These are phyloP conservation scores for Calonectria pteridis DNA, from an alignment of 2,329 filamentous ascomycete species.

Conservation along the genomic window DNA sequence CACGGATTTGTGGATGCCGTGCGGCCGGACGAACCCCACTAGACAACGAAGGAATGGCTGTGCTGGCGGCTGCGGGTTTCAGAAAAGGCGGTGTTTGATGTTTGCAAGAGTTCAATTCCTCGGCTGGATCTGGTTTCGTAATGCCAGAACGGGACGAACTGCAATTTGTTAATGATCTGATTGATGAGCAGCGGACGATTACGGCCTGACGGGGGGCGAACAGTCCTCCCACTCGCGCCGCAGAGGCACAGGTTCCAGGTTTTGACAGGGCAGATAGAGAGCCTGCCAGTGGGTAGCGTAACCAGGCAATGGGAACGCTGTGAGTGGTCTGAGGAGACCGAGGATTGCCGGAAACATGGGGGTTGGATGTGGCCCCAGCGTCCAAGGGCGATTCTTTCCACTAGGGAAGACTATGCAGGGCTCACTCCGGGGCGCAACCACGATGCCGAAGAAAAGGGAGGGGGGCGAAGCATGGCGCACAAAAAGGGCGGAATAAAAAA, in stretches of 20 bases:
- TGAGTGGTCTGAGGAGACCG: slow-evolving; percentile 18
- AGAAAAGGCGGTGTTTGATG: slow-evolving; percentile 21
- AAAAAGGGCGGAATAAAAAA: not conserved
- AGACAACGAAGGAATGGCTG: slow-evolving; percentile 13
- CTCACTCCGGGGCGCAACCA: slow-evolving; percentile 4
- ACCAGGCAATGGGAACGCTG: slow-evolving; percentile 9
- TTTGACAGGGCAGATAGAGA: slow-evolving; percentile 8
- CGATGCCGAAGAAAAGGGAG: slow-evolving; percentile 1
- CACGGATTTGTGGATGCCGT: slow-evolving; percentile 32
- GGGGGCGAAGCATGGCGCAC: not conserved
- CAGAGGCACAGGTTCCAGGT: not conserved
- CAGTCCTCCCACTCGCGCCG: not conserved
- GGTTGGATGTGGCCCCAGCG: slow-evolving; percentile 10
- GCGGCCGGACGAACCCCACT: slow-evolving; percentile 21
- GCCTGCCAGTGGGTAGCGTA: not conserved
- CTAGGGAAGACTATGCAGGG: slow-evolving; percentile 10
- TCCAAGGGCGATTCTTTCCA: not conserved
- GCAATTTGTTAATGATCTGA: slow-evolving; percentile 1
- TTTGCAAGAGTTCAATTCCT: slow-evolving; percentile 11
- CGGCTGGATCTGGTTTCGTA: not conserved
- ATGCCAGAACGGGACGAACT: slow-evolving; percentile 9
- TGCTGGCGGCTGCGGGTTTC: slow-evolving; percentile 12
- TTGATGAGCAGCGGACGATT: not conserved
- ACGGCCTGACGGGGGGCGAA: not conserved
- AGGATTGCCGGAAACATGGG: slow-evolving; percentile 6